Base-by-base conservation (phyloP, 2,329 filamentous ascomycete species). In the Calonectria pseudoturangicola region DNA sequence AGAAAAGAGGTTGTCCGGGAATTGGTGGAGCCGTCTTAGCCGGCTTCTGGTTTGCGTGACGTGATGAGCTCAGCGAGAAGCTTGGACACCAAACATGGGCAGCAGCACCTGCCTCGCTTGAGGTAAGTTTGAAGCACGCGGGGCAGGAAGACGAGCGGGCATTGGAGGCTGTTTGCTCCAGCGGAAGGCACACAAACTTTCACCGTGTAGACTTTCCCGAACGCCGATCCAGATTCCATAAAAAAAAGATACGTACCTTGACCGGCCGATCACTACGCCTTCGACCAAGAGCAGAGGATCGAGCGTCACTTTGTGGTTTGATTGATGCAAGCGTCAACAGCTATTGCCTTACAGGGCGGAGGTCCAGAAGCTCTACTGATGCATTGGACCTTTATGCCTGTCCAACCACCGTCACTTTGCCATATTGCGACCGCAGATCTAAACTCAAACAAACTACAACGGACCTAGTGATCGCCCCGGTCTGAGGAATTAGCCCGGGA, bases 41-140 rank as follows among this genome's bases (percentile, higher is more conserved):
- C 63, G 71, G 71, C 67, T 41, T 60, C 64, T 63, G 48, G 65
- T 51, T 75, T 65, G 73, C 72, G 77, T 79, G 76, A 78, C 75
- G 72, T 79, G 76, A 79, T 74, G 70, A 75, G 70, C 70, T 71
- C 73, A 74, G 73, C 72, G 66, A 69, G 68, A 73, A 79, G 76
- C 67, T 72, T 72, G 70, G 70, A 70, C 70, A 28, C 50, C 48
- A 25, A 41, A 67, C 62, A n/a, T 48, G 58, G 60, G 60, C 58
- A 68, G 60, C 58, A 64, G 56, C 43, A 67, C 56, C 33, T 54
- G 39, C 58, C 51, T 67, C 50, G 33, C 48, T 50, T 66, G 58
- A 47, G 39, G 41, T 48, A 54, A 47, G 47, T 28, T 47, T 63
- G 16, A 54, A 66, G 54, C 67, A 60, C 73, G 63, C 64, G 70